Conservation (phyloP, 148 eudicot species). For the Vaccinium darrowii region DNA sequence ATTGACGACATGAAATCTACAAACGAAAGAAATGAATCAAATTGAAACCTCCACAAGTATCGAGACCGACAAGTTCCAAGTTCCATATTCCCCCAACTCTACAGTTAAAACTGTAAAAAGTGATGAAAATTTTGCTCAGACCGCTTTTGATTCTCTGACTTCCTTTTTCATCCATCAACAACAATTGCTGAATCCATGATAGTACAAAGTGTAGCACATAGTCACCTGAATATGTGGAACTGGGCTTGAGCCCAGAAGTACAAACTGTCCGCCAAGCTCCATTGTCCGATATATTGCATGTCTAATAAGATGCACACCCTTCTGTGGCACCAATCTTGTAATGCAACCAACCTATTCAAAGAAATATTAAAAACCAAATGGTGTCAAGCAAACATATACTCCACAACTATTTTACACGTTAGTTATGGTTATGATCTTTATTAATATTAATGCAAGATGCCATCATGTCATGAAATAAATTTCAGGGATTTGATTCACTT, state of each 20-base stretch:
- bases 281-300: conserved; percentile 87
- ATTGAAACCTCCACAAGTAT: not conserved
- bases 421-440: not conserved
- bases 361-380: not conserved
- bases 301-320: conserved; percentile 93
- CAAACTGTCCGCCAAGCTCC: conserved; percentile 91
- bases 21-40: not conserved
- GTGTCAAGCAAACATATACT: not conserved
- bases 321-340: conserved; percentile 94
- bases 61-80: not conserved
- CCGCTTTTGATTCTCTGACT: not conserved
- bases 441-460: not conserved
- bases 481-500: not conserved
- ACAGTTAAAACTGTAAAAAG: not conserved
- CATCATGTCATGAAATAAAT: not conserved
- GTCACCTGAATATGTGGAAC: conserved; percentile 80
- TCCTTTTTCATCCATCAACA: not conserved
- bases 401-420: not conserved
- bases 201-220: conserved; percentile 12
- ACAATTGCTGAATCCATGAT: not conserved
- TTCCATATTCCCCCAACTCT: not conserved
- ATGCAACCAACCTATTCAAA: conserved; percentile 80
- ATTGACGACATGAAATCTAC: not conserved
- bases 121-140: not conserved
- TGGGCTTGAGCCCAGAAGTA: conserved; percentile 95